phyloP scores from a whole-genome alignment of 768 basidiomycete species.

The Xerocomus potaroensis region DNA sequence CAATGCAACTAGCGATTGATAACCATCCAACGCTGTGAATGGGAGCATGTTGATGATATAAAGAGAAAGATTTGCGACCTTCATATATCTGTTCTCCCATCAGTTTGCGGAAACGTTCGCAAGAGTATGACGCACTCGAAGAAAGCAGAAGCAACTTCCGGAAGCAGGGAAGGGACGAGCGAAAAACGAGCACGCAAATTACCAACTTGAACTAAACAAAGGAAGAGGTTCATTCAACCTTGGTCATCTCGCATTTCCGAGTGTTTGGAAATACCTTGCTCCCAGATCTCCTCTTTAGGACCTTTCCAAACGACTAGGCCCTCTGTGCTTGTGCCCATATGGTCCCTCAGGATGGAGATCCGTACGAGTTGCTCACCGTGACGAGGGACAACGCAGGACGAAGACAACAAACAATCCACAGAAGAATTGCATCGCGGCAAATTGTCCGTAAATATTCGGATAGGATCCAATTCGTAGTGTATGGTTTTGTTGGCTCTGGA shows the following conservation, averaged over 20 bases:
- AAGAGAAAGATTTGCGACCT: constrained; percentile 68
- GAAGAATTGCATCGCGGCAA: constrained; percentile 39
- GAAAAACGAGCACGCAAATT: constrained; percentile 37
- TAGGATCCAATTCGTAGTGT: constrained; percentile 54
- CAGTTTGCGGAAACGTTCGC: not conserved
- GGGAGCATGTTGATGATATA: constrained; percentile 83
- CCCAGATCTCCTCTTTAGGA: constrained; percentile 56
- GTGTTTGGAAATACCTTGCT: constrained; percentile 46
- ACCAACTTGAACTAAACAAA: constrained; percentile 47
- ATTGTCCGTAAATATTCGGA: constrained; percentile 41
- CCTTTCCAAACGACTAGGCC: constrained; percentile 71
- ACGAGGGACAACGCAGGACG: constrained; percentile 53
- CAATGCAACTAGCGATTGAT: constrained; percentile 44
- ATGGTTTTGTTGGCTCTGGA: constrained; percentile 25
- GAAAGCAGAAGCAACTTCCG: constrained; percentile 30
- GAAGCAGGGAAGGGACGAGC: constrained; percentile 25
- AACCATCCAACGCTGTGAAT: constrained; percentile 66
- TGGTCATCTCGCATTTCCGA: not conserved
- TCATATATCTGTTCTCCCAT: constrained; percentile 56
- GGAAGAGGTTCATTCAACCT: too few species aligned
- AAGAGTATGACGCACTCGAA: constrained; percentile 47
- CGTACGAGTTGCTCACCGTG: constrained; percentile 51
- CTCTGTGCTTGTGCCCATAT: constrained; percentile 7
- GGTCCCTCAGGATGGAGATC: constrained; percentile 37
- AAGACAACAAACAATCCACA: constrained; percentile 33